These are phyloP conservation scores for Vitis amurensis DNA, from an alignment of 164 flowering plant genomes.

Conservation along the genomic window DNA sequence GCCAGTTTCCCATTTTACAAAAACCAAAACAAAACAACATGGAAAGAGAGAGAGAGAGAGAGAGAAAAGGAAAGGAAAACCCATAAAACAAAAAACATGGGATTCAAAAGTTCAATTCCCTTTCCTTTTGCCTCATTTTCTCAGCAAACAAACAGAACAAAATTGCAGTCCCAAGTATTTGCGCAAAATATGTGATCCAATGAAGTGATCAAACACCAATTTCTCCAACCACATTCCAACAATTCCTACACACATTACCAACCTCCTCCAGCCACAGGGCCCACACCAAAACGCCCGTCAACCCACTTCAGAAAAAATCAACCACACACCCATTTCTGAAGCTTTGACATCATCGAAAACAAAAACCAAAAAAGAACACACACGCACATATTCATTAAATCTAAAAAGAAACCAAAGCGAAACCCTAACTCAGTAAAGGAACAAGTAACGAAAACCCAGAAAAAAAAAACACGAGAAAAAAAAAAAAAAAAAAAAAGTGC, in stretches of 20 bases:
- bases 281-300: neutral
- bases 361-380: neutral
- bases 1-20: no score
- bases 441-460: neutral
- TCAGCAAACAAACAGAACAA: neutral
- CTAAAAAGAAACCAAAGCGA: neutral
- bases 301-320: neutral
- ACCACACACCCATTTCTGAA: neutral
- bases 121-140: neutral
- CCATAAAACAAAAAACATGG: no score
- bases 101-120: no score
- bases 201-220: neutral
- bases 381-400: neutral
- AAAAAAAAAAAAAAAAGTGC: neutral
- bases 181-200: neutral
- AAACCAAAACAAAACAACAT: neutral
- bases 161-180: neutral
- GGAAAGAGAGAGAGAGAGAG: conserved; percentile 1
- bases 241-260: neutral
- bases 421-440: neutral
- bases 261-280: neutral
- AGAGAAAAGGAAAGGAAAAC: neutral
- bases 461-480: no score
- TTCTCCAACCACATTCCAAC: neutral
- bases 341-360: neutral